Base-by-base conservation (phyloP, 164 flowering plant genomes). In the Tinospora cordifolia region DNA sequence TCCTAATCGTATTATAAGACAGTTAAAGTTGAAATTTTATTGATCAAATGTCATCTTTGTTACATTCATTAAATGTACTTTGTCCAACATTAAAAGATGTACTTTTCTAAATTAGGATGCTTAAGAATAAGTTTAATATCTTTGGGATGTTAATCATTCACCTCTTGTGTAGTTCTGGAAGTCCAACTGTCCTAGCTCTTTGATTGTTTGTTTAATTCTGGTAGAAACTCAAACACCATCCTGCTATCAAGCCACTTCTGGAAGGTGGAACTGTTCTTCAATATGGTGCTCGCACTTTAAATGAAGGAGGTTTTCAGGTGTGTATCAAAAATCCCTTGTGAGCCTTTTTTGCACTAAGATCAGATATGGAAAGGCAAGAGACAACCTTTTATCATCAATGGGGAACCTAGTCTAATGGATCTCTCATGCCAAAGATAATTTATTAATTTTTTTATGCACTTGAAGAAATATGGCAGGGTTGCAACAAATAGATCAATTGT, bases 301-400 rank as follows among this genome's bases (percentile, higher is more conserved):
- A 95, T 84, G 99, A 95, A 83, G 99, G 99, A 15, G 99, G 99
- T 67, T 84, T 86, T 83, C 99, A 95, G 96, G 99, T 94, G 73
- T 62, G 74, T 54, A 78, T 69, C 12, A 70, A 27, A 25, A 21
- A 68, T 65, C n/a, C 39, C 64, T 46, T 57, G 22, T 1, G n/a
- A 51, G 5, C 21, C 3, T n/a, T n/a, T n/a, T n/a, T n/a, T n/a
- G n/a, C 59, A 46, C 51, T 46, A 12, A 46, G 51, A 46, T 46
- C 15, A 6, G 7, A 51, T n/a, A 51, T 1, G 59, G 8, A n/a
- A 51, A 51, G 21, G 21, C n/a, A 51, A 14, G 5, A 49, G n/a
- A 8, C 8, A 41, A 8, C 46, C 11, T 41, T 12, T 41, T 3
- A 41, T 17, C 21, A 1, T 17, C n/a, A 7, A 17, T 51, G 59